These are phyloP conservation scores for Harrya chromipes DNA, from an alignment of 768 basidiomycete species.

Conservation along the genomic window DNA sequence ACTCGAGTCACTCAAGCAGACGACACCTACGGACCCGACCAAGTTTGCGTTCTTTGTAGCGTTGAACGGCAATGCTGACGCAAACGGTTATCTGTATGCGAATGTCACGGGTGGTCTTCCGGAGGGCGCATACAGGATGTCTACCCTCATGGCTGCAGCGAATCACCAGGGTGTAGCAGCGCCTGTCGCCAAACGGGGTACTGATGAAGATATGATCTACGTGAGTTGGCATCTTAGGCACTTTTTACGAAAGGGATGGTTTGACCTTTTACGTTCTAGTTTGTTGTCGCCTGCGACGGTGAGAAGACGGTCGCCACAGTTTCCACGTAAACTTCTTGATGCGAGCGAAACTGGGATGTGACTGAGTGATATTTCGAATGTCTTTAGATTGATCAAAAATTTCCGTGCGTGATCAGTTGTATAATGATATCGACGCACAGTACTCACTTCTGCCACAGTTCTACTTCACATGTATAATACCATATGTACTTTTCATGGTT, in stretches of 20 bases:
- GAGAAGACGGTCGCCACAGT: slow-evolving; percentile 8
- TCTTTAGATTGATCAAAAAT: too few species aligned
- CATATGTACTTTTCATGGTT: too few species aligned
- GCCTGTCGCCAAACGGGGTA: slow-evolving; percentile 39
- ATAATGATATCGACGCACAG: too few species aligned
- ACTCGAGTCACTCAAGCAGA: slow-evolving; percentile 46
- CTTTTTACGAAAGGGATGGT: neutral
- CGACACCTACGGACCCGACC: slow-evolving; percentile 46
- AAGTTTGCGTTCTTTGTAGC: slow-evolving; percentile 60
- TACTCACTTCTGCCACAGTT: too few species aligned
- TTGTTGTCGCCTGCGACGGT: slow-evolving; percentile 20
- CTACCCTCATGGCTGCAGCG: slow-evolving; percentile 42
- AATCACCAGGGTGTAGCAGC: slow-evolving; percentile 43
- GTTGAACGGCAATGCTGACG: slow-evolving; percentile 42
- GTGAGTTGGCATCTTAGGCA: slow-evolving; percentile 19
- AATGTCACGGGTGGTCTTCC: slow-evolving; percentile 52
- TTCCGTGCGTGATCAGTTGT: too few species aligned
- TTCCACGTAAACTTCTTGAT: neutral
- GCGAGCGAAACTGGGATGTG: too few species aligned
- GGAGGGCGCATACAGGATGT: slow-evolving; percentile 48
- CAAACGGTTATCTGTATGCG: slow-evolving; percentile 43
- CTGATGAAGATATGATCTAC: slow-evolving; percentile 40
- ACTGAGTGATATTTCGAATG: too few species aligned
- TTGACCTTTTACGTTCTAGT: slow-evolving; percentile 17
- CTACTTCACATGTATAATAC: too few species aligned